phyloP scores from a whole-genome alignment of 106 monocot species.

The Apostasia shenzhenica region DNA sequence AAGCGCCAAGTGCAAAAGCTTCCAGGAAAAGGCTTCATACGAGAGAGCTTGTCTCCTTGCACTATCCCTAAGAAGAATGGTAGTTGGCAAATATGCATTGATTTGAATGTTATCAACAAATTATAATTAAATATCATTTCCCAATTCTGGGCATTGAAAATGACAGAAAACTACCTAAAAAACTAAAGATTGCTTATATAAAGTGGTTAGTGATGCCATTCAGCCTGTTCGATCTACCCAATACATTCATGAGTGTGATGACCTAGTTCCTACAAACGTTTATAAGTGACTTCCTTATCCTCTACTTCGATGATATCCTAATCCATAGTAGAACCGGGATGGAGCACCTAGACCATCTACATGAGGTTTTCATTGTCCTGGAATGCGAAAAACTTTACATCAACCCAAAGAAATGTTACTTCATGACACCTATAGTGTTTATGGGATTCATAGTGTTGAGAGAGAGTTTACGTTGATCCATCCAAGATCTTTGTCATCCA shows the following conservation, averaged over 20 bases:
- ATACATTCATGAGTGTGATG: background rate
- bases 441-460: background rate
- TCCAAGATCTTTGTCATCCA: background rate
- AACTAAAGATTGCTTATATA: background rate
- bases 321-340: no score
- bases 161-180: background rate
- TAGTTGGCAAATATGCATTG: background rate
- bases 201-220: background rate
- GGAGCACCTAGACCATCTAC: background rate
- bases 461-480: background rate
- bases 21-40: background rate
- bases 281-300: background rate
- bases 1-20: background rate
- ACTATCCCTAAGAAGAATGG: slow-evolving; percentile 1
- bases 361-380: background rate
- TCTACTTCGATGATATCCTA: background rate
- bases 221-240: background rate
- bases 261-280: background rate
- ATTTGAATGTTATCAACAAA: background rate
- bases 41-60: background rate
- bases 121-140: background rate
- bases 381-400: background rate
- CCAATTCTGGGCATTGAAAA: background rate
- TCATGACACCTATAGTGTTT: background rate
- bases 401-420: background rate